Evolutionary conservation across 345 rosid genomes (phyloP).

Genomic region (Erucastrum elatum): DNA sequence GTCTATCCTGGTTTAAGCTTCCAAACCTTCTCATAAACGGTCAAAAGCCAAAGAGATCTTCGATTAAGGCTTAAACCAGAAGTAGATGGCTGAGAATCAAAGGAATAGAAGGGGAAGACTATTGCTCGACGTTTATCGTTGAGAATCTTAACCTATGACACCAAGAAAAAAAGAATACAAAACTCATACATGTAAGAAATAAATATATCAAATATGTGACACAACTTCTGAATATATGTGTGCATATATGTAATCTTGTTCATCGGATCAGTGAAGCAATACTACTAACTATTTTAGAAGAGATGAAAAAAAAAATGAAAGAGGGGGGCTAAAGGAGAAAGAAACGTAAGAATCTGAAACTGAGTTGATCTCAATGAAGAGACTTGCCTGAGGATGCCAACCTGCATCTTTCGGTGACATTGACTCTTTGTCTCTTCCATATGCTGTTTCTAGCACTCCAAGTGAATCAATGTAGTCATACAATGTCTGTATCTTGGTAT

Average conservation of each 20-base stretch:
- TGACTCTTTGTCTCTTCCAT: constrained; percentile 62
- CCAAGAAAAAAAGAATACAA: not conserved
- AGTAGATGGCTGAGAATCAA: no score
- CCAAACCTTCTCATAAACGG: no score
- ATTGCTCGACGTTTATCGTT: no score
- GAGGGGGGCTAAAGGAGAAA: not conserved
- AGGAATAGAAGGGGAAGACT: no score
- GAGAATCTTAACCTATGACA: no score
- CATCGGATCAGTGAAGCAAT: constrained; percentile 19
- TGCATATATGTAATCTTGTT: not conserved
- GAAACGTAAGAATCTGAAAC: not conserved
- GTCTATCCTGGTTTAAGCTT: not conserved
- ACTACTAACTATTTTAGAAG: constrained; percentile 19
- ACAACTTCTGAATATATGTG: not conserved
- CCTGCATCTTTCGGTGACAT: constrained; percentile 79
- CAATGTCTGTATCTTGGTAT: no score
- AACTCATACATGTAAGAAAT: constrained; percentile 1
- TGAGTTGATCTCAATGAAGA: constrained; percentile 86
- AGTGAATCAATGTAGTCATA: no score
- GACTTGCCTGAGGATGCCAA: constrained; percentile 98
- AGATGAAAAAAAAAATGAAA: not conserved
- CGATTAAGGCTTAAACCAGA: no score
- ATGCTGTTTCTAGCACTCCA: constrained; percentile 54
- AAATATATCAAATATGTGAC: constrained; percentile 13
- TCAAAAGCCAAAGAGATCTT: no score